These are phyloP conservation scores for Taphrina wiesneri DNA, from an alignment of 1,139 yeast genomes.

Conservation along the genomic window DNA sequence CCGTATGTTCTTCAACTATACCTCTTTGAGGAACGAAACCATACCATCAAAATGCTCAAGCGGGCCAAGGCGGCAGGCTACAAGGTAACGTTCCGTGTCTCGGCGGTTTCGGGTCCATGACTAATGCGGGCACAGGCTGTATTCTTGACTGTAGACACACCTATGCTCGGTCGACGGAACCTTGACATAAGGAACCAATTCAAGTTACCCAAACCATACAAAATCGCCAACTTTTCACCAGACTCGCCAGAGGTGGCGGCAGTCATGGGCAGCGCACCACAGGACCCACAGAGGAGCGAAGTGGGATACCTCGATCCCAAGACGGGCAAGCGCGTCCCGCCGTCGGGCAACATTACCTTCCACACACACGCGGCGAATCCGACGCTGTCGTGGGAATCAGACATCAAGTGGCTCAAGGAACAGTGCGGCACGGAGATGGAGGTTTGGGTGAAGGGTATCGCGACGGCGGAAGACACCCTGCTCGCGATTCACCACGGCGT, in stretches of 20 bases:
- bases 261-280: neutral
- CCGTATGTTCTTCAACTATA: slow-evolving; percentile 51
- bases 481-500: slow-evolving; percentile 59
- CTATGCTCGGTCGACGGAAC: slow-evolving; percentile 64
- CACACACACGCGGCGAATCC: slow-evolving; percentile 40
- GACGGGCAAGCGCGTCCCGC: slow-evolving; percentile 17
- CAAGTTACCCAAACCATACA: slow-evolving; percentile 48
- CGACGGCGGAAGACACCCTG: slow-evolving; percentile 62
- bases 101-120: neutral
- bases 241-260: slow-evolving; percentile 23
- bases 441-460: slow-evolving; percentile 58
- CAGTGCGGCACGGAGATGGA: slow-evolving; percentile 44
- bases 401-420: slow-evolving; percentile 50
- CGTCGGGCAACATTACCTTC: slow-evolving; percentile 18
- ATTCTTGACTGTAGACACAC: slow-evolving; percentile 68
- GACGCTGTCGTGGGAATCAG: slow-evolving; percentile 60
- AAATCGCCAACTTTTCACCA: slow-evolving; percentile 45
- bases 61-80: slow-evolving; percentile 57
- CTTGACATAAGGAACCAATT: slow-evolving; percentile 55
- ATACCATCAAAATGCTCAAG: slow-evolving; percentile 52
- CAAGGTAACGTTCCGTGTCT: slow-evolving; percentile 24
- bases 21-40: slow-evolving; percentile 51
- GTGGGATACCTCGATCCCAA: slow-evolving; percentile 9
- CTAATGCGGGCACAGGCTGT: slow-evolving; percentile 50
- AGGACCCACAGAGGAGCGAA: neutral